A percentile compares a stretch with the other conserved stretches of the same genome.
Evolutionary conservation across 176 grass and related monocot genomes (phyloP).

Genomic region (Eragrostis nindensis): DNA sequence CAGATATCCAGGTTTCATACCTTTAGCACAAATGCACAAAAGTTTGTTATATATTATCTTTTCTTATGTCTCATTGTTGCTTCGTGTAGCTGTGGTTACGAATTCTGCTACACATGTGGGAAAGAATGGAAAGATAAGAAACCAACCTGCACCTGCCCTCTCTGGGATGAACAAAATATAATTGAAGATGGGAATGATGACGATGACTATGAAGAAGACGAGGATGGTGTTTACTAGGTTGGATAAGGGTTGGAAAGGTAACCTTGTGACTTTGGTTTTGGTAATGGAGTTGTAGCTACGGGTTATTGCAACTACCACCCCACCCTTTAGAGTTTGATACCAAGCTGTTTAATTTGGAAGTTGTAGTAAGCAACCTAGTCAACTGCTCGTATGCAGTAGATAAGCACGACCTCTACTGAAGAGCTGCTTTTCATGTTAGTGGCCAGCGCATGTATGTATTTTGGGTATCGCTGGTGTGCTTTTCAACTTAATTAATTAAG

Average conservation of each 20-base stretch:
- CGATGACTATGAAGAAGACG: neutral
- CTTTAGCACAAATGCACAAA: too few relatives aligned
- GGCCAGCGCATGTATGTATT: too few relatives aligned
- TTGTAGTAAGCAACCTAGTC: neutral
- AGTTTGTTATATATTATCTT: too few relatives aligned
- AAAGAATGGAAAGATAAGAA: slow-evolving; percentile 79
- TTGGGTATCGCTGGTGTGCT: neutral
- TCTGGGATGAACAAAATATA: slow-evolving; percentile 68
- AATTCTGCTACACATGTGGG: slow-evolving; percentile 87
- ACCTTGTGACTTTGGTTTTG: neutral
- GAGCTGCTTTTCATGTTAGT: neutral
- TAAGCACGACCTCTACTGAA: neutral
- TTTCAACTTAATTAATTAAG: neutral
- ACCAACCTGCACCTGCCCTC: slow-evolving; percentile 61
- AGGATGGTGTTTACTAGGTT: neutral
- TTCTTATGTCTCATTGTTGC: neutral
- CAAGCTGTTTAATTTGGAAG: neutral
- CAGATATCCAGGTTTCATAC: neutral
- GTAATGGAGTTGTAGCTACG: neutral
- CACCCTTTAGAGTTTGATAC: neutral
- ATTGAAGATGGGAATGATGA: neutral
- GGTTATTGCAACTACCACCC: neutral
- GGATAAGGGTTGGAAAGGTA: neutral
- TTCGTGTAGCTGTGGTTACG: slow-evolving; percentile 62
- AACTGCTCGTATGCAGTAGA: neutral